Evolutionary conservation across 805 yeast genomes (phyloP), one percentile per base, ranked within the genome.

Genomic region (Jamesozyma piceae): DNA sequence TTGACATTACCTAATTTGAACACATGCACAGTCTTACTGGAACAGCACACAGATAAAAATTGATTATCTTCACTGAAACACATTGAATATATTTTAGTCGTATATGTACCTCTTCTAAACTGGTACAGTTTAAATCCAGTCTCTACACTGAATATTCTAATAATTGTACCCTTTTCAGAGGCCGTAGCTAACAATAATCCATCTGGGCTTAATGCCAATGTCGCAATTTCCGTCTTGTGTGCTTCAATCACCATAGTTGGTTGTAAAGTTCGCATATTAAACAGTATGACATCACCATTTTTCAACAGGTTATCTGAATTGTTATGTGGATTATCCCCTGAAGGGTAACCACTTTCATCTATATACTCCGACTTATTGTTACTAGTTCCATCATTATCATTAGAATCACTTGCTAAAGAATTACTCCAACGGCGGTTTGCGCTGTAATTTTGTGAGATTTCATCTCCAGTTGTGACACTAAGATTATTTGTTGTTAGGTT

Each of bases 21-120:
- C 31, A 92, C 78, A 62, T 92, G 99, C 19, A 92, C 89, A 0
- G 99, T 92, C 35, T 85, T 94, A 18, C 94, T 86, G 2, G 94
- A 78, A 22, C 94, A 82, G 10, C 90, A 77, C 21, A 90, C 95
- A n/a, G 86, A 75, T 26, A 92, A 67, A 48, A 82, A 75, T 14
- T 71, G 70, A 46, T 83, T 80, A 48, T 83, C 82, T 21, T 70
- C 66, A 48, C 86, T 82, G 63, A 92, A 92, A 30, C 77, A 71
- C 49, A 92, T 68, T 10, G 94, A 81, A 52, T 77, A 78, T 15
- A 92, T 84, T 48, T 70, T 74, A 2, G 97, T 84, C 3, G 86
- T 84, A 57, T 89, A 89, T 2, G 90, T 79, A 0, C 94, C 94
- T 57, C 94, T 70, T 55, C 94, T 67, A 38, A 49, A 82, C 52